Evolutionary conservation across 75 land plant genomes (phyloP).

Genomic region (Selaginella moellendorffii): DNA sequence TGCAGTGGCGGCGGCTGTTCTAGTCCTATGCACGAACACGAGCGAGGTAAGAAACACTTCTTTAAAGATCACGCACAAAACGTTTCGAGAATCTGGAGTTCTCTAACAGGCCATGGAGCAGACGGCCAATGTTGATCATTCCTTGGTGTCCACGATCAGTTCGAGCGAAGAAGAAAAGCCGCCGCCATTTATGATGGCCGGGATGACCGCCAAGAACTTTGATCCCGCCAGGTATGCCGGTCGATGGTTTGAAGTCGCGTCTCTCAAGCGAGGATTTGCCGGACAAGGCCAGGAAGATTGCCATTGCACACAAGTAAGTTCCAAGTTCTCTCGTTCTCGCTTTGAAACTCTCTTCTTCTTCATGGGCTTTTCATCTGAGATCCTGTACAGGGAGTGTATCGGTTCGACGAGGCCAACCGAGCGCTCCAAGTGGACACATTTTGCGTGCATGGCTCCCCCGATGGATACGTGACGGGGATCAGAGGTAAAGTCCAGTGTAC

Average conservation of each 20-base stretch:
- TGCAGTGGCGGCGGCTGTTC: no score
- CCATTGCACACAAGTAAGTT: slow-evolving; percentile 97
- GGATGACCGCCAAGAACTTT: slow-evolving; percentile 79
- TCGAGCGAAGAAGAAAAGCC: slow-evolving; percentile 23
- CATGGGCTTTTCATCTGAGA: no score
- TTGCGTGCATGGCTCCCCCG: slow-evolving; percentile 87
- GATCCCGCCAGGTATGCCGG: slow-evolving; percentile 78
- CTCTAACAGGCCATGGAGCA: no score
- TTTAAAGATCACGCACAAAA: no score
- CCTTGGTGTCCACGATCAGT: no score
- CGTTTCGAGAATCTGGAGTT: no score
- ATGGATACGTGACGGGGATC: slow-evolving; percentile 87
- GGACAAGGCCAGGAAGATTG: slow-evolving; percentile 96
- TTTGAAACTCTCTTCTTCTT: no score
- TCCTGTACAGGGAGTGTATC: slow-evolving; percentile 80
- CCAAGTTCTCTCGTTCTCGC: no score
- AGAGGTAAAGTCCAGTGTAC: slow-evolving; percentile 83
- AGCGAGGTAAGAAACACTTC: no score
- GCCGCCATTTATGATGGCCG: slow-evolving; percentile 58
- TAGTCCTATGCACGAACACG: no score
- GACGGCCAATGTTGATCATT: no score
- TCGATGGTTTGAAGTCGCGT: slow-evolving; percentile 97
- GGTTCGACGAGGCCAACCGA: slow-evolving; percentile 39
- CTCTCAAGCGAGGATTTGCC: slow-evolving; percentile 90
- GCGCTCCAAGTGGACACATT: slow-evolving; percentile 88